These are phyloP conservation scores for Acacia melanoxylon DNA, from an alignment of 306 rosid genomes.

Conservation along the genomic window DNA sequence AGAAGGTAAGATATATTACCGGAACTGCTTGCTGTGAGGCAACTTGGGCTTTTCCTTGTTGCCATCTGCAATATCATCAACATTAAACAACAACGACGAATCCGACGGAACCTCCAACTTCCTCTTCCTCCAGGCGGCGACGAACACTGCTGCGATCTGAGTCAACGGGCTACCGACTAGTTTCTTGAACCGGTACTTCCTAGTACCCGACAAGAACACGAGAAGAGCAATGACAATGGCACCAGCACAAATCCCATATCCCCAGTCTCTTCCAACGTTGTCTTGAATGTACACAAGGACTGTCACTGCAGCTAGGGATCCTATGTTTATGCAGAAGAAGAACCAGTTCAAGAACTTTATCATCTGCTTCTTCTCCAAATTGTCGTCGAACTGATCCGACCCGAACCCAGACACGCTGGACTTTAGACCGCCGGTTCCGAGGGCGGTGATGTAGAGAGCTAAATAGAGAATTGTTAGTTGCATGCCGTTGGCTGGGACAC, in stretches of 20 bases:
- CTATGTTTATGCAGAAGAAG: constrained; percentile 85
- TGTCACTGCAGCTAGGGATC: constrained; percentile 77
- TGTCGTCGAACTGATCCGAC: constrained; percentile 82
- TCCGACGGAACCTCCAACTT: constrained; percentile 60
- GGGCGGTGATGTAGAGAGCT: constrained; percentile 73
- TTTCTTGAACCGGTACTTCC: constrained; percentile 72
- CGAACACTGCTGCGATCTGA: constrained; percentile 67
- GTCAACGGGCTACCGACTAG: constrained; percentile 81
- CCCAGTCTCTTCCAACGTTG: constrained; percentile 75
- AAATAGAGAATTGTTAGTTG: constrained; percentile 56
- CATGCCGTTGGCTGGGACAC: constrained; percentile 52
- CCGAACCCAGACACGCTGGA: constrained; percentile 86
- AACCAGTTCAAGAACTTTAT: constrained; percentile 81
- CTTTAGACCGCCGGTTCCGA: constrained; percentile 85
- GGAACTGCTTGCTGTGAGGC: constrained; percentile 68
- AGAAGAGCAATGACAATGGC: constrained; percentile 54
- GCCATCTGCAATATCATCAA: constrained; percentile 44
- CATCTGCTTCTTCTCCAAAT: constrained; percentile 57
- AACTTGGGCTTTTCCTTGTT: constrained; percentile 55
- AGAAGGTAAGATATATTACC: constrained; percentile 38
- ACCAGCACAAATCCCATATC: constrained; percentile 74
- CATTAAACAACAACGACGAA: constrained; percentile 46
- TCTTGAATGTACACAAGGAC: constrained; percentile 81
- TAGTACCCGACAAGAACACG: constrained; percentile 66
- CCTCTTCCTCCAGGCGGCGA: constrained; percentile 72